Conservation (phyloP, 1,139 yeast genomes). For the Pichiaceae sp. region DNA sequence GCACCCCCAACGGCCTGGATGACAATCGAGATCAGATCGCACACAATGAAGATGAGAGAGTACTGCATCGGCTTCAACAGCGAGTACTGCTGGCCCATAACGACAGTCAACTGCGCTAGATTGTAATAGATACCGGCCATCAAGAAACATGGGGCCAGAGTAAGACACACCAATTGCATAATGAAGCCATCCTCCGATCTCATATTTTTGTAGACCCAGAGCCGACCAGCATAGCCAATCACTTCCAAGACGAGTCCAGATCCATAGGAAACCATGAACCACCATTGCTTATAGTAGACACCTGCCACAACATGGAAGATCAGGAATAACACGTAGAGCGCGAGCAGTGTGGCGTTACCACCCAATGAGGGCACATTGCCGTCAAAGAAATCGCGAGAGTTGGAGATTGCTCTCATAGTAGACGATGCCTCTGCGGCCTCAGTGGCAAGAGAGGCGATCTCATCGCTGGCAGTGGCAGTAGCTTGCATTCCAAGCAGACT, state of each 20-base stretch:
- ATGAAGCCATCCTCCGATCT: conserved; percentile 38
- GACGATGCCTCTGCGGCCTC: conserved; percentile 29
- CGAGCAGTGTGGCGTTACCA: conserved; percentile 43
- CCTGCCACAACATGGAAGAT: conserved; percentile 32
- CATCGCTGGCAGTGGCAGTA: conserved; percentile 30
- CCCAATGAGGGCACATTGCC: conserved; percentile 34
- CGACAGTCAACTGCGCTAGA: conserved; percentile 63
- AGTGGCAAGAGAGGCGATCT: conserved; percentile 25
- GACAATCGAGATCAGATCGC: conserved; percentile 39
- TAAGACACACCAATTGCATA: conserved; percentile 61
- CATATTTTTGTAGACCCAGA: conserved; percentile 34
- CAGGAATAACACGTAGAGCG: conserved; percentile 38
- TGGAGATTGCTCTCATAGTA: conserved; percentile 19
- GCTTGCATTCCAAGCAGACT: conserved; percentile 28
- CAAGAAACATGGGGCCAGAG: conserved; percentile 80
- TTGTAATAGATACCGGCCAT: conserved; percentile 83
- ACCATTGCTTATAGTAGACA: conserved; percentile 51
- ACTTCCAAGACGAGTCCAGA: conserved; percentile 59
- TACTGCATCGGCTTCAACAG: conserved; percentile 68
- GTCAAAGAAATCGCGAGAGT: conserved; percentile 26
- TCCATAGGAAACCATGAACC: conserved; percentile 60
- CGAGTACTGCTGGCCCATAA: conserved; percentile 59
- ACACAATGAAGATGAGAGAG: conserved; percentile 42
- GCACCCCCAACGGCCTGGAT: conserved; percentile 85
- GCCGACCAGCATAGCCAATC: conserved; percentile 63